Evolutionary conservation across 495 filamentous ascomycete genomes (phyloP).

Genomic region (Aspergillus bertholletiae): DNA sequence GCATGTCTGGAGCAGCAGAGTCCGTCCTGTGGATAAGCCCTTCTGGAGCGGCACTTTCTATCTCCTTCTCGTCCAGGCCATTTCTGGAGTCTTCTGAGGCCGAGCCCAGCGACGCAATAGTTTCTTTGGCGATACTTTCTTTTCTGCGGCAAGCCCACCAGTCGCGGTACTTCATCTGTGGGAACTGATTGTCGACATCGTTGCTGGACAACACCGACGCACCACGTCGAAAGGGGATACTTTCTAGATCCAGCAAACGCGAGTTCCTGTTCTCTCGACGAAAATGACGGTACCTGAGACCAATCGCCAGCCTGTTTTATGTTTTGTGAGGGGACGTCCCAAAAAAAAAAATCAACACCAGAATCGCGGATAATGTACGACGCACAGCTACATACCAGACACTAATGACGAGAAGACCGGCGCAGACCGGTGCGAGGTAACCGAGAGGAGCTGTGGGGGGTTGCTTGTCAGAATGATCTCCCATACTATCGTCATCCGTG

Average conservation of each 20-base stretch:
- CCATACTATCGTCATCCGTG: constrained; percentile 1
- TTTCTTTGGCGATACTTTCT: neutral
- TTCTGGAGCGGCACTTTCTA: neutral
- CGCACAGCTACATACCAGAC: constrained; percentile 1
- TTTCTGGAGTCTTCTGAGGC: neutral
- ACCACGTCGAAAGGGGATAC: constrained; percentile 5
- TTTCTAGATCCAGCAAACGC: constrained; percentile 8
- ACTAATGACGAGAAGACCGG: neutral
- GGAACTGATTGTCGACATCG: constrained; percentile 89
- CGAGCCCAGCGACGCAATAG: neutral
- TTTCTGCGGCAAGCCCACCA: constrained; percentile 56
- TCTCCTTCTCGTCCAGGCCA: neutral
- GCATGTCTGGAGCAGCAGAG: neutral
- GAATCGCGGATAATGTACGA: neutral
- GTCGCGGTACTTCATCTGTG: constrained; percentile 79
- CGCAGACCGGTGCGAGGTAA: constrained; percentile 5
- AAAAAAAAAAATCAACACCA: constrained; percentile 7
- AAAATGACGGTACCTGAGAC: constrained; percentile 8
- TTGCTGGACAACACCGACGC: neutral
- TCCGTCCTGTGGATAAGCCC: neutral
- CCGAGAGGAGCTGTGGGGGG: constrained; percentile 3
- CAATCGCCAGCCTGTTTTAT: constrained; percentile 11
- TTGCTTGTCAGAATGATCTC: constrained; percentile 1
- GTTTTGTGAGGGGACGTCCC: too few relatives aligned
- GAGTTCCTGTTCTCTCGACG: neutral